Conservation (phyloP, 208 protist genomes). For the Polymyxa betae region DNA sequence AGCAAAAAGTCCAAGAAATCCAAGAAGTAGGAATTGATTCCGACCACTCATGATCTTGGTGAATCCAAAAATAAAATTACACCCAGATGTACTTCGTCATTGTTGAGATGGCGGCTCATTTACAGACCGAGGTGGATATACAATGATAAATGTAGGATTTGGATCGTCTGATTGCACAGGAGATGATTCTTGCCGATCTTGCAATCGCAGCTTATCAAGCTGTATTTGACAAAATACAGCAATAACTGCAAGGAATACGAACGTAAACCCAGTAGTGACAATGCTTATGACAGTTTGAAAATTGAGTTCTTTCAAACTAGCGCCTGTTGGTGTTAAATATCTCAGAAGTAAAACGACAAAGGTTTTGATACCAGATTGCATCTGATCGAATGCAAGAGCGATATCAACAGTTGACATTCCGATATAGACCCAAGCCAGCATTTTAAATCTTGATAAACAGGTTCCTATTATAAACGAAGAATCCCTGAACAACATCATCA, state of each 20-base stretch:
- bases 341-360: background rate
- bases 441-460: constrained; percentile 4
- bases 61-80: too few species aligned
- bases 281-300: background rate
- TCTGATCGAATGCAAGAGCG: background rate
- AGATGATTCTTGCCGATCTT: too few species aligned
- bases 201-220: background rate
- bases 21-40: background rate
- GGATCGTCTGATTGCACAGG: too few species aligned
- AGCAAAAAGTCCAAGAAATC: background rate
- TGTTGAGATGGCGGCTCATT: too few species aligned
- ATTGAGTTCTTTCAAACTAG: background rate
- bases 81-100: too few species aligned
- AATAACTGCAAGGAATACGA: background rate
- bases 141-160: too few species aligned
- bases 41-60: too few species aligned
- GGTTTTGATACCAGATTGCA: background rate
- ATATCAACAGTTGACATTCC: background rate
- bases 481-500: background rate
- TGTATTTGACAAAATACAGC: background rate
- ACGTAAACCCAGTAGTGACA: background rate
- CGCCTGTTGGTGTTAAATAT: background rate
- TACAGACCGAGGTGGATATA: too few species aligned
- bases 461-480: background rate
- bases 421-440: background rate